These are phyloP conservation scores for Penicillium paneum DNA, from an alignment of 2,329 filamentous ascomycete species.

Conservation along the genomic window DNA sequence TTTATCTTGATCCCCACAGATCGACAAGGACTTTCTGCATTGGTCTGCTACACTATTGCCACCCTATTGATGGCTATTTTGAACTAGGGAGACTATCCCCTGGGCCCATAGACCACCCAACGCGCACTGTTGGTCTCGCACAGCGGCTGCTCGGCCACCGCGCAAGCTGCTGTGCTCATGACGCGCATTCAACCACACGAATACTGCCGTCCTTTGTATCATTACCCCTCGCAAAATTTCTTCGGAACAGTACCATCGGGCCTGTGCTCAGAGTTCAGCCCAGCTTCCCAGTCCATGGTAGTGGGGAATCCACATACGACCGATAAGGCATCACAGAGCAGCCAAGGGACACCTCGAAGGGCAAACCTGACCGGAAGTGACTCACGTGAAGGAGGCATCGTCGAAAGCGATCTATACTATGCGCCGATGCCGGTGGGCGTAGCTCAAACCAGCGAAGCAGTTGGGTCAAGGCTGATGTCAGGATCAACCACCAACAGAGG, in stretches of 20 bases:
- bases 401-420: constrained; percentile 16
- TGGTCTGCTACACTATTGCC: neutral
- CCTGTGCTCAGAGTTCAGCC: constrained; percentile 1
- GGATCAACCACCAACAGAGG: constrained; percentile 2
- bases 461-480: constrained; percentile 4
- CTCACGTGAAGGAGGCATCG: constrained; percentile 7
- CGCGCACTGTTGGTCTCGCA: neutral
- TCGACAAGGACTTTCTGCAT: constrained; percentile 5
- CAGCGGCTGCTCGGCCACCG: neutral
- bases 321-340: constrained; percentile 11
- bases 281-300: constrained; percentile 11
- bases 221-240: neutral
- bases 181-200: constrained; percentile 6
- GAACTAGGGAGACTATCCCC: neutral
- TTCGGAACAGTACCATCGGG: neutral
- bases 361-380: constrained; percentile 11
- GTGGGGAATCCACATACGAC: constrained; percentile 8
- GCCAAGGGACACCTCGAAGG: constrained; percentile 16
- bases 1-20: constrained; percentile 10
- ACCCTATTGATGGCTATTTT: neutral
- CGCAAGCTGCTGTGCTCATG: constrained; percentile 4
- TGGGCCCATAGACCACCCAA: neutral
- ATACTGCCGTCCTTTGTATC: constrained; percentile 7
- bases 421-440: constrained; percentile 13
- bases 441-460: neutral